phyloP scores from a whole-genome alignment of 371 early-diverging fungal genomes.

The Rhizopus delemar region DNA sequence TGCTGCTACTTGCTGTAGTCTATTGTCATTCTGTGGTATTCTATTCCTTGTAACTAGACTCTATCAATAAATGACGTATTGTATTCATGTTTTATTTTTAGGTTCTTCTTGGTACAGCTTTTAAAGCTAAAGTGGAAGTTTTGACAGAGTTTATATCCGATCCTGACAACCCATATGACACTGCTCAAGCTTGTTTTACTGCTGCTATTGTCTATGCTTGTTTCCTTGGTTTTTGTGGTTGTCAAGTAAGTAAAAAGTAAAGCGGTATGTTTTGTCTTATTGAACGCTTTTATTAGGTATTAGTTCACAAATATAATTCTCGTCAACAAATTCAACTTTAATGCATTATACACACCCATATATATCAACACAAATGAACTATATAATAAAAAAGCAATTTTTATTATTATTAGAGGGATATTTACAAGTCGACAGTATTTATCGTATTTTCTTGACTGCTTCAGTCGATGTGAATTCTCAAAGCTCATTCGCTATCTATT shows the following conservation, averaged over 20 bases:
- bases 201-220: constrained; percentile 71
- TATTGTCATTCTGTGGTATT: constrained; percentile 32
- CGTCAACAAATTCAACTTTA: constrained; percentile 55
- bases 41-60: constrained; percentile 29
- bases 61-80: background rate
- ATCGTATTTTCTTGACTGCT: no score
- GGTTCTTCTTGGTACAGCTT: constrained; percentile 64
- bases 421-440: no score
- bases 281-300: constrained; percentile 19
- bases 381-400: no score
- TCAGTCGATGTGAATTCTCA: no score
- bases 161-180: constrained; percentile 65
- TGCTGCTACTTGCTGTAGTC: constrained; percentile 26
- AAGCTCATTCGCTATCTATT: no score
- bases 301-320: constrained; percentile 54
- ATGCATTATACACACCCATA: background rate
- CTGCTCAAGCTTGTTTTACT: constrained; percentile 66
- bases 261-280: background rate
- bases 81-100: constrained; percentile 15
- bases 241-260: constrained; percentile 51
- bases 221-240: constrained; percentile 67
- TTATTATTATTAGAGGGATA: no score
- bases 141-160: constrained; percentile 63
- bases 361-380: no score
- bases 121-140: constrained; percentile 64